Base-by-base conservation (phyloP, 352 stramenopile species). In the Ophiocytium majus region DNA sequence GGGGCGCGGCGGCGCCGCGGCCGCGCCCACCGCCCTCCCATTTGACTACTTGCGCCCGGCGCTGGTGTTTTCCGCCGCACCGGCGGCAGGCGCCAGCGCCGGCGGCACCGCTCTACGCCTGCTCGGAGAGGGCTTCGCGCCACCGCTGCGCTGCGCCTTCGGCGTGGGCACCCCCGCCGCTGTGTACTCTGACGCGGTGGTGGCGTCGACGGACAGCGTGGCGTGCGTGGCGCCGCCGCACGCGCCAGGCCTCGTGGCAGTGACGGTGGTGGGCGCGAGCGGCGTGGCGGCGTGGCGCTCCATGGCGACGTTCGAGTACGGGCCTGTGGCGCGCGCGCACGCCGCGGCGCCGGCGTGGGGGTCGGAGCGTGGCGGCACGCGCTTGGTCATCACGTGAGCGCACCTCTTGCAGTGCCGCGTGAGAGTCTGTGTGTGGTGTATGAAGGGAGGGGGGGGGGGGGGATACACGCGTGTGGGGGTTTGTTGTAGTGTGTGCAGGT, bases 141-240 rank as follows among this genome's bases (percentile, higher is more conserved):
- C 75, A 17, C 75, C 75, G 28, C 31, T 50, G 36, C 31, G 75
- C 75, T 81, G 75, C 75, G 36, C 36, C 5, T 81, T 81, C 50
- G 75, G 75, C 36, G 75, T 9, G 5, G 50, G 49, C 36, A 14
- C 1, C 31, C 5, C 1, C 50, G 17, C 10, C 28, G 43, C 43
- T 14, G 75, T 81, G 31, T 37, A 32, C n/a, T 1, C 32, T 1
- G 36, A 37, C 32, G 75, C 31, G 50, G 75, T 81, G 31, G 75
- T 81, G 50, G 75, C 50, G 31, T 81, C 75, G 10, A 1, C 10
- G 10, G 31, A 36, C 49, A 5, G 1, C 1, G 75, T 43, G 5
- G 17, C 23, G 9, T 81, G 75, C 50, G 31, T 57, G 5, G 50
- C 75, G 32, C 75, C 75, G 36, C 10, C 32, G 31, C 32, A 81